These are phyloP conservation scores for Clonostachys rhizophaga DNA, from an alignment of 2,329 filamentous ascomycete genomes.

Conservation along the genomic window DNA sequence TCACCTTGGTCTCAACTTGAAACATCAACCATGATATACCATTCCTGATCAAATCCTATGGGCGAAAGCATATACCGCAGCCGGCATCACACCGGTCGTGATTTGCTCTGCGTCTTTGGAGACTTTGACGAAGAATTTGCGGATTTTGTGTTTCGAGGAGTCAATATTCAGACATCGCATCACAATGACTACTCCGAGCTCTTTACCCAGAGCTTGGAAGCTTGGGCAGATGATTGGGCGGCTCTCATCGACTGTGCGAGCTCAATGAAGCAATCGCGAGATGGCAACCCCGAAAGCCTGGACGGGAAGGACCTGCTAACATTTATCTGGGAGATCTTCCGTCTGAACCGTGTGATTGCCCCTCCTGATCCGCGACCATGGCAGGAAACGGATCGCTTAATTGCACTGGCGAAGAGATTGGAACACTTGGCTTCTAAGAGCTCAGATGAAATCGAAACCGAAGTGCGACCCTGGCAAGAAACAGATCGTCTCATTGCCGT, in stretches of 20 bases:
- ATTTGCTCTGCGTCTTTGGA: too few relatives aligned
- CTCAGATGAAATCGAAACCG: too few relatives aligned
- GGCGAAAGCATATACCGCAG: too few relatives aligned
- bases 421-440: conserved; percentile 4
- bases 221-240: conserved; percentile 25
- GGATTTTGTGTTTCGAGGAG: too few relatives aligned
- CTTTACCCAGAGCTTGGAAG: conserved; percentile 15
- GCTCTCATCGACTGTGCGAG: conserved; percentile 23
- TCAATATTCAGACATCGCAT: too few relatives aligned
- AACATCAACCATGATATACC: too few relatives aligned
- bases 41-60: too few relatives aligned
- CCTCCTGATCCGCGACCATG: conserved; percentile 12
- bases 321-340: conserved; percentile 18
- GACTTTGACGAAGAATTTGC: too few relatives aligned
- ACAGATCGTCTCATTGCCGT: too few relatives aligned
- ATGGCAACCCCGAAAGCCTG: conserved; percentile 9
- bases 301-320: conserved; percentile 25
- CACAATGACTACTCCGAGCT: conserved; percentile 5
- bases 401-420: conserved; percentile 18
- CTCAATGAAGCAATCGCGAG: conserved; percentile 13
- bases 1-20: too few relatives aligned
- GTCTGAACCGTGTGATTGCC: conserved; percentile 1
- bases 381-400: conserved; percentile 27
- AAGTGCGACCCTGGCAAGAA: too few relatives aligned
- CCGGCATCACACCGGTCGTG: too few relatives aligned